Evolutionary conservation across 2,329 filamentous ascomycete genomes (phyloP).

Genomic region (Trichophyton mentagrophytes): DNA sequence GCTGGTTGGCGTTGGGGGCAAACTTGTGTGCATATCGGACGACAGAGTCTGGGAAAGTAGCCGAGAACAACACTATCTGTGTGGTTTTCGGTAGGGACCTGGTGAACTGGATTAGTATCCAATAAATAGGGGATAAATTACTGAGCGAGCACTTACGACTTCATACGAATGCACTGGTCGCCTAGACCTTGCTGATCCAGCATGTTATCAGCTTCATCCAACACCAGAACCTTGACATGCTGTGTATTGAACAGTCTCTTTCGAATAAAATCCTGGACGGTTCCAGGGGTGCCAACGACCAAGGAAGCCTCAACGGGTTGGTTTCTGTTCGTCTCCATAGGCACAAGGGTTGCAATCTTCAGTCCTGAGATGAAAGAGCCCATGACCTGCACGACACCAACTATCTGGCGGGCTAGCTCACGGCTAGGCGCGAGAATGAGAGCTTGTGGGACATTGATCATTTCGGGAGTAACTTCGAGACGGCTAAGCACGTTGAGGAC

Average conservation of each 20-base stretch:
- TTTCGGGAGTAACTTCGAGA: slow-evolving; percentile 56
- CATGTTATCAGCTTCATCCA: slow-evolving; percentile 99
- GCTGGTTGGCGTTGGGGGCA: slow-evolving; percentile 71
- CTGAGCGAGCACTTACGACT: slow-evolving; percentile 46
- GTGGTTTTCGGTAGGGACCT: slow-evolving; percentile 60
- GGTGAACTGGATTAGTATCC: slow-evolving; percentile 1
- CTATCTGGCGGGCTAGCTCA: slow-evolving; percentile 88
- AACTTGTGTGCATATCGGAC: slow-evolving; percentile 72
- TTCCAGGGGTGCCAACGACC: slow-evolving; percentile 87
- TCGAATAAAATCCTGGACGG: slow-evolving; percentile 75
- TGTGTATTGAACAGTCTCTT: slow-evolving; percentile 59
- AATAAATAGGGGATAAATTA: neutral
- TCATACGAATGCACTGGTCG: slow-evolving; percentile 86
- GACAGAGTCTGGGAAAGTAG: slow-evolving; percentile 80
- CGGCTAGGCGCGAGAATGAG: slow-evolving; percentile 82
- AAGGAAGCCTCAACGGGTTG: slow-evolving; percentile 61
- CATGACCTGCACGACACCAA: slow-evolving; percentile 70
- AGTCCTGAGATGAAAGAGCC: slow-evolving; percentile 70
- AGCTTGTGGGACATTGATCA: slow-evolving; percentile 55
- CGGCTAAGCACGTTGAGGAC: slow-evolving; percentile 83
- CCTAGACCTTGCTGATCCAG: slow-evolving; percentile 88
- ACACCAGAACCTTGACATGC: slow-evolving; percentile 66
- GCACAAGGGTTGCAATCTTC: slow-evolving; percentile 68
- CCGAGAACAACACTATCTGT: slow-evolving; percentile 93
- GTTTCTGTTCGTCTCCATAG: slow-evolving; percentile 56